A percentile compares a stretch with the other conserved stretches of the same genome.
These are phyloP conservation scores for Dendrobium huoshanense DNA, from an alignment of 106 monocot genomes.

Conservation along the genomic window DNA sequence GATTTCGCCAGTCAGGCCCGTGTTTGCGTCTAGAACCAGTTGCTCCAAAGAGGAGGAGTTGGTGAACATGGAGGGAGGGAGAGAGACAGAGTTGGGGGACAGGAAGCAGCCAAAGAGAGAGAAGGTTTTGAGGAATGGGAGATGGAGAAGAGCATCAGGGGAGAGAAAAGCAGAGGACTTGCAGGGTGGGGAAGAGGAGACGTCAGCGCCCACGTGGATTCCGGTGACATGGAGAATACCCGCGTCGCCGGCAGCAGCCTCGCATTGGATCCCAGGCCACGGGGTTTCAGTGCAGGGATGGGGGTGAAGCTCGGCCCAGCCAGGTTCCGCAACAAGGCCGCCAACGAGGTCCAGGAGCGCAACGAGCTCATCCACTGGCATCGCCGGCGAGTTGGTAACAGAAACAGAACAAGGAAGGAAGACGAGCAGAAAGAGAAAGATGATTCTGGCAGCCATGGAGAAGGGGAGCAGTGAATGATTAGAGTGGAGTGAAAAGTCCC, in stretches of 20 bases:
- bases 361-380: slow-evolving; percentile 29
- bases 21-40: slow-evolving; percentile 52
- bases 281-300: slow-evolving; percentile 69
- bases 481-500: not conserved
- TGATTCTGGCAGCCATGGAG: not conserved
- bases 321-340: slow-evolving; percentile 35
- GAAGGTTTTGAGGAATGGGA: slow-evolving; percentile 55
- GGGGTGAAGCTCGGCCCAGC: slow-evolving; percentile 51
- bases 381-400: not conserved
- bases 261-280: slow-evolving; percentile 69
- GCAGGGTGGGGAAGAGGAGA: slow-evolving; percentile 38
- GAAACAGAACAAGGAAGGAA: not conserved
- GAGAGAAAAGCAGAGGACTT: slow-evolving; percentile 34
- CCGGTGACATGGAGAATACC: slow-evolving; percentile 42
- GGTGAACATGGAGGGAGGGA: slow-evolving; percentile 51
- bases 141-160: slow-evolving; percentile 20
- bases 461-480: not conserved
- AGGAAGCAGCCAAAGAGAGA: slow-evolving; percentile 63
- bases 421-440: not conserved
- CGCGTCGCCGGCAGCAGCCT: slow-evolving; percentile 6
- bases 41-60: slow-evolving; percentile 49
- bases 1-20: slow-evolving; percentile 44
- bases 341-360: slow-evolving; percentile 35
- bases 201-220: slow-evolving; percentile 57
- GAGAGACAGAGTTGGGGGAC: slow-evolving; percentile 4